Percentiles rank a stretch among this genome's conserved stretches.
Evolutionary conservation across 2,329 filamentous ascomycete species (phyloP).

Genomic region (Aspergillus viridinutans): DNA sequence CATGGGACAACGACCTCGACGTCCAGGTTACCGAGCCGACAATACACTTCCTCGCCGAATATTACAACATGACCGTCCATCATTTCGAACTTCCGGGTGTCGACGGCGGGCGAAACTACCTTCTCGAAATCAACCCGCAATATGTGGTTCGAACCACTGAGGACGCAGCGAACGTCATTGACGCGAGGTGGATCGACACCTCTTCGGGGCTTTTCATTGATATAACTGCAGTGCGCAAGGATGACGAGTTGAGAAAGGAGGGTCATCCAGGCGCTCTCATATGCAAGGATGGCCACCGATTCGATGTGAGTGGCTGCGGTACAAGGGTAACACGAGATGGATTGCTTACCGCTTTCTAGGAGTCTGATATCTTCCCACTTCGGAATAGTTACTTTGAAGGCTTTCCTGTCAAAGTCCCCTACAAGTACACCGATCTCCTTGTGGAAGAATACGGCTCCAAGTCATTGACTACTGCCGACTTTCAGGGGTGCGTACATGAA

Average conservation of each 20-base stretch:
- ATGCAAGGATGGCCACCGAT: constrained; percentile 57
- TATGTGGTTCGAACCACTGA: constrained; percentile 42
- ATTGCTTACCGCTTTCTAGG: constrained; percentile 19
- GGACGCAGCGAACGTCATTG: constrained; percentile 54
- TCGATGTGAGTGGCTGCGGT: constrained; percentile 31
- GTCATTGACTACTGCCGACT: constrained; percentile 45
- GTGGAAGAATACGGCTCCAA: constrained; percentile 52
- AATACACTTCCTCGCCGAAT: constrained; percentile 53
- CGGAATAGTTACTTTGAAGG: constrained; percentile 53
- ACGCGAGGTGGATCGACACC: constrained; percentile 59
- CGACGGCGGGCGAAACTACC: constrained; percentile 41
- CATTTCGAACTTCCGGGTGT: constrained; percentile 39
- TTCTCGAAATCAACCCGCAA: constrained; percentile 58
- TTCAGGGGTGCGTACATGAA: constrained; percentile 32
- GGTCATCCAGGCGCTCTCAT: constrained; percentile 45
- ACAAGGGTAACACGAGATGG: background rate
- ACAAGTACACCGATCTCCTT: constrained; percentile 52
- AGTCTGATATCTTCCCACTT: constrained; percentile 55
- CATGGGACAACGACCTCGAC: constrained; percentile 60
- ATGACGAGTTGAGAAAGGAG: constrained; percentile 35
- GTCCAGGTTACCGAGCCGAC: constrained; percentile 55
- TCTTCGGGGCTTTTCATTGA: constrained; percentile 59
- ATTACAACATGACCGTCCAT: constrained; percentile 61
- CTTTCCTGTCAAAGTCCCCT: constrained; percentile 52
- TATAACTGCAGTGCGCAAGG: constrained; percentile 53